Percentiles rank a stretch among this genome's conserved stretches.
phyloP scores from a whole-genome alignment of 768 basidiomycete species.

The Mycena belliarum region DNA sequence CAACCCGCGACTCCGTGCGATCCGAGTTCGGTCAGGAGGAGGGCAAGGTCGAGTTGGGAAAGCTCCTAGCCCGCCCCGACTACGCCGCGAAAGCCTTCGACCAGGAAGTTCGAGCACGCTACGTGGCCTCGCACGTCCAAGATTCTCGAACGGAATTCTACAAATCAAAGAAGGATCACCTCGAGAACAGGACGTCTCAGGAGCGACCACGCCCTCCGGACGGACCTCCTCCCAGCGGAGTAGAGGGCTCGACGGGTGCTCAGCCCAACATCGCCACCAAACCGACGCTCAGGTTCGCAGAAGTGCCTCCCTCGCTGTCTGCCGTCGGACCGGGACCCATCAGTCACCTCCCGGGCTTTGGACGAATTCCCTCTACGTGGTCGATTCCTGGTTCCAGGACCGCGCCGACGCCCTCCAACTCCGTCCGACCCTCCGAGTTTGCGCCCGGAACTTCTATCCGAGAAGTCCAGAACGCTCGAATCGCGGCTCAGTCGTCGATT shows the following conservation, averaged over 20 bases:
- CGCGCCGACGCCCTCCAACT: too few species aligned
- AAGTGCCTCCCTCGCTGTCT: neutral
- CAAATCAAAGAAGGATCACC: neutral
- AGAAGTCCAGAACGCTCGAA: too few species aligned
- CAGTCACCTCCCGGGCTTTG: neutral
- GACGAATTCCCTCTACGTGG: neutral
- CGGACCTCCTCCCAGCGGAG: neutral
- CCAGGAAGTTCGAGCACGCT: neutral
- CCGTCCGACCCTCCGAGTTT: too few species aligned
- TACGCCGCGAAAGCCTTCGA: neutral
- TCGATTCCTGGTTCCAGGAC: neutral
- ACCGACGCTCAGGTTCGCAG: neutral
- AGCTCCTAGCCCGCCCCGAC: neutral
- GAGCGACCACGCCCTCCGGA: too few species aligned
- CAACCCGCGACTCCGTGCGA: neutral
- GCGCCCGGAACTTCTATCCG: too few species aligned
- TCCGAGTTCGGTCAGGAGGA: neutral
- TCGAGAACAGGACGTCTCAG: too few species aligned
- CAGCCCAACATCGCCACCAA: too few species aligned
- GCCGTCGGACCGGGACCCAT: neutral
- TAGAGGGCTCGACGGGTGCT: too few species aligned
- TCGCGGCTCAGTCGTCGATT: too few species aligned
- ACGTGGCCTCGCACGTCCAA: neutral
- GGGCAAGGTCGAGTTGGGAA: neutral
- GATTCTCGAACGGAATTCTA: neutral